Percentiles rank a stretch among this genome's conserved stretches.
Evolutionary conservation across 73 alveolate genomes (phyloP).

Genomic region (Effrenium voratum): DNA sequence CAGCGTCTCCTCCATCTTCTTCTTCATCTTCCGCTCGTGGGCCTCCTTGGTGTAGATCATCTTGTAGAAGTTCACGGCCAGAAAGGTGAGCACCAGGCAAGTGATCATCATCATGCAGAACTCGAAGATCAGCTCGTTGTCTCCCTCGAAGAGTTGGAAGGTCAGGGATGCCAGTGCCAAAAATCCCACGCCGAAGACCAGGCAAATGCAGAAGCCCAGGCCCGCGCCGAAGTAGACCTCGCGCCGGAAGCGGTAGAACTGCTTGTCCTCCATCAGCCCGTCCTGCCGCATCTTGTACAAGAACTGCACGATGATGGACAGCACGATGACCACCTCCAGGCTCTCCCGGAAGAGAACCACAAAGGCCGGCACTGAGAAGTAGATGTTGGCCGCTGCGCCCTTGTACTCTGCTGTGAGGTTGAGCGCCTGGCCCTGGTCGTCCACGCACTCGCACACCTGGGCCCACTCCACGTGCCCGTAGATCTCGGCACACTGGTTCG

Average conservation of each 20-base stretch:
- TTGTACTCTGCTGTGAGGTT: slow-evolving; percentile 52
- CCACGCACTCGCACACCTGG: slow-evolving; percentile 65
- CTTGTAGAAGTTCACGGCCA: slow-evolving; percentile 76
- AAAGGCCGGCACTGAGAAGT: slow-evolving; percentile 75
- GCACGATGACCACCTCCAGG: slow-evolving; percentile 70
- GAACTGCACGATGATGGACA: slow-evolving; percentile 77
- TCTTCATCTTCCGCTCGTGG: slow-evolving; percentile 66
- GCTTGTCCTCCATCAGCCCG: slow-evolving; percentile 11
- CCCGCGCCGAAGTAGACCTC: not conserved
- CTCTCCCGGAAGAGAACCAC: slow-evolving; percentile 84
- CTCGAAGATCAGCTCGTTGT: slow-evolving; percentile 80
- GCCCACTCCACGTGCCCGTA: slow-evolving; percentile 62
- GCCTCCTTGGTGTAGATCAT: slow-evolving; percentile 89
- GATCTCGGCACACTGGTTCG: slow-evolving; percentile 65
- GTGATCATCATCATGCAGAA: slow-evolving; percentile 82
- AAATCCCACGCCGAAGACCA: slow-evolving; percentile 64
- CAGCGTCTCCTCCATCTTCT: slow-evolving; percentile 54
- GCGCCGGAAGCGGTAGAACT: slow-evolving; percentile 75
- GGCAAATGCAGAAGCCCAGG: slow-evolving; percentile 36
- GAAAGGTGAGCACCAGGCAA: slow-evolving; percentile 21
- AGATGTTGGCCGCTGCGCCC: slow-evolving; percentile 23
- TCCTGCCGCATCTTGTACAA: slow-evolving; percentile 44
- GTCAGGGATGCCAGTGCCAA: slow-evolving; percentile 51
- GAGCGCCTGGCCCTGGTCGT: slow-evolving; percentile 27
- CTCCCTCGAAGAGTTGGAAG: slow-evolving; percentile 48